These are phyloP conservation scores for Aureobasidium lini DNA, from an alignment of 2,329 filamentous ascomycete species.

Conservation along the genomic window DNA sequence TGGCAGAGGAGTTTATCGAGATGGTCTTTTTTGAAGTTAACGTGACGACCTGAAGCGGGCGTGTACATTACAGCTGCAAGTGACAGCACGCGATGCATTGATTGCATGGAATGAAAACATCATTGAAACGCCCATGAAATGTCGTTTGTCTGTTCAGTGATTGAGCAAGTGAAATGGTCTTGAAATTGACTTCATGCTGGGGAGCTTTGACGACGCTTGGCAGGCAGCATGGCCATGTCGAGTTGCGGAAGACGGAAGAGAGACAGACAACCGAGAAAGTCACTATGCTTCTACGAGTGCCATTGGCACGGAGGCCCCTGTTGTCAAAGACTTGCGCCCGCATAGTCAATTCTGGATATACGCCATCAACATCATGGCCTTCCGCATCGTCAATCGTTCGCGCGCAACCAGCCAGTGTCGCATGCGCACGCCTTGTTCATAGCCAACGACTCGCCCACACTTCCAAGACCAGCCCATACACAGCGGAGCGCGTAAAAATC, in stretches of 20 bases:
- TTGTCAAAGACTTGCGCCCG: slow-evolving; percentile 20
- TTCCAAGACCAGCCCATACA: not conserved
- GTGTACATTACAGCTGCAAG: slow-evolving; percentile 12
- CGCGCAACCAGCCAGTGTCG: not conserved
- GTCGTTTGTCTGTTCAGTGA: not conserved
- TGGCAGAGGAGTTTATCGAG: not conserved
- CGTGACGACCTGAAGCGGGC: slow-evolving; percentile 3
- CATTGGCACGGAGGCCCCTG: slow-evolving; percentile 27
- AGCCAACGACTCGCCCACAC: not conserved
- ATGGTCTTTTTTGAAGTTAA: not conserved
- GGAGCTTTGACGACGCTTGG: slow-evolving; percentile 11
- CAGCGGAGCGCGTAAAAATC: not conserved
- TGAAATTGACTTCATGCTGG: not conserved
- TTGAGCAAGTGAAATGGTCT: not conserved
- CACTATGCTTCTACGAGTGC: slow-evolving; percentile 35
- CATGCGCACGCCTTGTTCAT: slow-evolving; percentile 5
- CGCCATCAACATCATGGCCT: slow-evolving; percentile 25
- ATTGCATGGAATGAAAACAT: slow-evolving; percentile 9
- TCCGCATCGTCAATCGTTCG: slow-evolving; percentile 1
- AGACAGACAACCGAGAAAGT: slow-evolving; percentile 2
- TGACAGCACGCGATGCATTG: slow-evolving; percentile 9
- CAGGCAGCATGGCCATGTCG: not conserved
- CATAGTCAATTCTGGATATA: slow-evolving; percentile 24
- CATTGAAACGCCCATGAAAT: not conserved
- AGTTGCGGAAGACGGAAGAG: slow-evolving; percentile 1